Conservation (phyloP, 495 filamentous ascomycete species). For the Opeltia flavorubescens region DNA sequence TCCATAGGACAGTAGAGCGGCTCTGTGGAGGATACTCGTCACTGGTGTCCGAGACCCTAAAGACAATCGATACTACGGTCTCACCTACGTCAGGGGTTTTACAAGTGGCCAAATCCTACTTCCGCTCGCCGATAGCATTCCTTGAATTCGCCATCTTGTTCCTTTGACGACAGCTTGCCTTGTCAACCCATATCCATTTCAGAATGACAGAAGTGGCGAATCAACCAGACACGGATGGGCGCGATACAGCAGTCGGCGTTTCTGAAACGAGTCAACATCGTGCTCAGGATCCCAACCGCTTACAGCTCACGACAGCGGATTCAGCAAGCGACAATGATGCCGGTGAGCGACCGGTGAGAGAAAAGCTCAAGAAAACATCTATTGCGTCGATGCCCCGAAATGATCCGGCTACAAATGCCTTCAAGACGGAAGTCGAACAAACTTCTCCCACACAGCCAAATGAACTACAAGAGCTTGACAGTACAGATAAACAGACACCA, state of each 20-base stretch:
- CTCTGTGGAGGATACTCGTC: no score
- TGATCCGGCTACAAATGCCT: slow-evolving; percentile 3
- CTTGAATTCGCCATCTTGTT: no score
- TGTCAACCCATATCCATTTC: no score
- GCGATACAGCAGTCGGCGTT: neutral
- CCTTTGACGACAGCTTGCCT: no score
- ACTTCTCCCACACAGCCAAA: neutral
- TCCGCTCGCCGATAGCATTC: no score
- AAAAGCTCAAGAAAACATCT: slow-evolving; percentile 47
- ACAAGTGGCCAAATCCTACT: no score
- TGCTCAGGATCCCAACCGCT: neutral
- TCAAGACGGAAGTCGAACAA: slow-evolving; percentile 12
- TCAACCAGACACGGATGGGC: neutral
- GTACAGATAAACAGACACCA: slow-evolving; percentile 1
- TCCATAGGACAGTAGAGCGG: no score
- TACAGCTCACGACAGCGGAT: slow-evolving; percentile 2
- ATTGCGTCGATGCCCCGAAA: slow-evolving; percentile 29
- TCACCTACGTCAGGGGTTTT: no score
- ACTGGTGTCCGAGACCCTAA: no score
- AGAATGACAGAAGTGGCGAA: slow-evolving; percentile 1
- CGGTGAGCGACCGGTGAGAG: slow-evolving; percentile 42
- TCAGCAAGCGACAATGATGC: slow-evolving; percentile 30
- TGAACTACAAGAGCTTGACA: neutral
- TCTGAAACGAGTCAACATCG: neutral
- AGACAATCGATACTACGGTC: no score